Base-by-base conservation (phyloP, 805 yeast species). In the Candida nonsorbophila region DNA sequence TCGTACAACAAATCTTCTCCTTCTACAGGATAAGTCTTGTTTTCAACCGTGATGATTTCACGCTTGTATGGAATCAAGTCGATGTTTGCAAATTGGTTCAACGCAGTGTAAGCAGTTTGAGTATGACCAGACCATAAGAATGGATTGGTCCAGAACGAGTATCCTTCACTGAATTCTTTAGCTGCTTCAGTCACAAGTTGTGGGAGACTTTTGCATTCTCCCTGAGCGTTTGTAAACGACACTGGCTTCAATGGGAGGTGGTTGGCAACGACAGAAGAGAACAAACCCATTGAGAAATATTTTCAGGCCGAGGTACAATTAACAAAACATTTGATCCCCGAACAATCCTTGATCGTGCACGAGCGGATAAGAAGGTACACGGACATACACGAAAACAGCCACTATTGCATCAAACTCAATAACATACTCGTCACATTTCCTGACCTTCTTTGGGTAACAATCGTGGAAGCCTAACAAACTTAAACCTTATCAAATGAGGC, bases 61-160 rank as follows among this genome's bases (percentile, higher is more conserved):
- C 79, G 49, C 24, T 68, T 72, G 40, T 69, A 74, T 44, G 56
- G 49, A 3, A 74, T 65, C 17, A 55, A 55, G 38, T 66, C 72
- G 11, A 45, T 42, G 17, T 53, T 38, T 6, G 66, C 65, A 33
- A 59, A 67, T 39, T 68, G 65, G 25, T 61, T 61, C 21, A 67
- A 41, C 1, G 70, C 67, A 3, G 71, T 52, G 40, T 68, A 72
- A 10, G 74, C 58, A 3, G 74, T 69, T 46, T 74, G 79, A 14
- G 66, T 39, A 25, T 67, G 67, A 15, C 78, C 78, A 24, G 63
- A 62, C 29, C 67, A 52, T 5, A 73, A 49, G 9, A 61, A 48
- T 3, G 79, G 78, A 36, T 67, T 63, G 27, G 71, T 53, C 43
- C 45, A 51, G 42, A 51, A 67, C n/a, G 53, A 51, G 30, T 60